These are phyloP conservation scores for Rhynchosporium secalis DNA, from an alignment of 2,329 filamentous ascomycete species.

Conservation along the genomic window DNA sequence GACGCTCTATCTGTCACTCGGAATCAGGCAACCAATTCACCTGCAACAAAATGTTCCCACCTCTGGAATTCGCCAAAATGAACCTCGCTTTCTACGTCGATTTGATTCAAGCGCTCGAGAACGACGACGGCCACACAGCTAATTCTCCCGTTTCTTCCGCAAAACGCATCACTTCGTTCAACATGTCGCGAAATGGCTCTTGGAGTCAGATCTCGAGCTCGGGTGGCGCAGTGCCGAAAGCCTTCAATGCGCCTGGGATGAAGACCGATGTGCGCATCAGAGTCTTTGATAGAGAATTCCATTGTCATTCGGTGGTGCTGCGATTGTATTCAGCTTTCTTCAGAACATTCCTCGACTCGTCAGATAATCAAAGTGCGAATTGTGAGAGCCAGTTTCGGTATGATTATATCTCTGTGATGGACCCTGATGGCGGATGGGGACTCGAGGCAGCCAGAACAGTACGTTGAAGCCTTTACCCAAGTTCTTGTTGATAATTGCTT, in stretches of 20 bases:
- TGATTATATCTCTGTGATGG: slow-evolving; percentile 25
- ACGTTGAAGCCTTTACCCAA: background rate
- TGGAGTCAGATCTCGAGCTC: slow-evolving; percentile 8
- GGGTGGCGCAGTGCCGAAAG: background rate
- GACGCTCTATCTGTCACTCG: background rate
- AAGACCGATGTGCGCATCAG: slow-evolving; percentile 23
- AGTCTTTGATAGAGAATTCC: slow-evolving; percentile 24
- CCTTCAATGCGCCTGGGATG: slow-evolving; percentile 16
- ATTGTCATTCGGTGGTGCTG: slow-evolving; percentile 17
- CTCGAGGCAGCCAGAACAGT: slow-evolving; percentile 16
- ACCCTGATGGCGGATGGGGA: slow-evolving; percentile 24
- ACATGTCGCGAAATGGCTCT: slow-evolving; percentile 3
- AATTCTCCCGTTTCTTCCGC: slow-evolving; percentile 6
- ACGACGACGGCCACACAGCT: background rate
- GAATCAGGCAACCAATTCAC: slow-evolving; percentile 9
- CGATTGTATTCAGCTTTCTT: slow-evolving; percentile 25
- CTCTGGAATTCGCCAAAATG: slow-evolving; percentile 13
- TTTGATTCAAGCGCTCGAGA: slow-evolving; percentile 7
- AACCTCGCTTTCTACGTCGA: slow-evolving; percentile 18
- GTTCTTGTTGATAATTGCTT: background rate
- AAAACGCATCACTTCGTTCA: slow-evolving; percentile 8
- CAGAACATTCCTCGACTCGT: slow-evolving; percentile 14
- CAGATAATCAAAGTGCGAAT: background rate
- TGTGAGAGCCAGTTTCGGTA: slow-evolving; percentile 18
- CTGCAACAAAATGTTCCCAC: background rate